Base-by-base conservation (phyloP, 73 alveolate species). In the Uronychia setigera region DNA sequence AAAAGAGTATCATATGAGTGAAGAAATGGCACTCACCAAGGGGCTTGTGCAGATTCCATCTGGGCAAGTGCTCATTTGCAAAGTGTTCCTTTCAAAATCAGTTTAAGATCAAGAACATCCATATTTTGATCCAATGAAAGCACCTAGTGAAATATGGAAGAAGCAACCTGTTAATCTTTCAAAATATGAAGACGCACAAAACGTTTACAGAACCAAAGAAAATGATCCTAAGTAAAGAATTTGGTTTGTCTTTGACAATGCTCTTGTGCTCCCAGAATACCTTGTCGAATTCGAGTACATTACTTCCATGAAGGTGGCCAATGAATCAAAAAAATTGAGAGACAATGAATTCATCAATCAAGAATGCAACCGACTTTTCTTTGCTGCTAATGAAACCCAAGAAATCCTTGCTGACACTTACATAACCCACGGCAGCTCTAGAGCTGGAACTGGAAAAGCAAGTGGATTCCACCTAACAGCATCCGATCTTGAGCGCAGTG, bases 171-270 rank as follows among this genome's bases (percentile, higher is more conserved):
- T 94, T 13, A 95, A 93, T 46, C 77, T 78, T 27, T 1, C 46
- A 25, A 31, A 78, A 78, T 57, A 80, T 26, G 81, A 32, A 5
- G 95, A 83, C 59, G 93, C 84, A 75, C 88, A 87, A 35, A 92
- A 94, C 0, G 91, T 94, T 0, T 93, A 85, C 86, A 89, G 98
- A 80, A 93, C 90, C 0, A 89, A 84, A 78, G 96, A 89, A 84
- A 83, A 86, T 76, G 98, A 94, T 74, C 87, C 90, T 19, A 94
- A 91, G 88, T 92, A 93, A 58, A 85, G 93, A 34, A 75, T 94
- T 59, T 94, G 98, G 97, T 92, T 94, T 77, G 92, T 94, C 31
- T 77, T 93, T 9, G 98, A 94, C 81, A 92, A 94, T 74, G 92
- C 94, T 57, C 89, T 94, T 29, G 94, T 94, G 26, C 80, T 94